phyloP scores from a whole-genome alignment of 495 filamentous ascomycete genomes.

The Daldinia childiae region DNA sequence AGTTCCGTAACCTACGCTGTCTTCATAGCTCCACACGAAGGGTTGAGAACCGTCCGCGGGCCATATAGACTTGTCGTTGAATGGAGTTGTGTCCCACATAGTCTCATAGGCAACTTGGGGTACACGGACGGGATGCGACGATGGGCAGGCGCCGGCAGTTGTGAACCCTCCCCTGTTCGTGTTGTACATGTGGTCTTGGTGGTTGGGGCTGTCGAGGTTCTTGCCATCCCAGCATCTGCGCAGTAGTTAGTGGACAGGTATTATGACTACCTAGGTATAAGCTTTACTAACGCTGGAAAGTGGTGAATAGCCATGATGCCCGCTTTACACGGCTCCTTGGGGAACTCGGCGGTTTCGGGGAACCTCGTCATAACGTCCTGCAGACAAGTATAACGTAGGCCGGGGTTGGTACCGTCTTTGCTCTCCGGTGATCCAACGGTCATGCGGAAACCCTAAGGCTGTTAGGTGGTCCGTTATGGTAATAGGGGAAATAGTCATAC shows the following conservation, averaged over 20 bases:
- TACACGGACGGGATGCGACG: slow-evolving; percentile 51
- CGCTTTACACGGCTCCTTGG: slow-evolving; percentile 45
- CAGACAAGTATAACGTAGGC: slow-evolving; percentile 48
- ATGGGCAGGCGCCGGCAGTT: slow-evolving; percentile 48
- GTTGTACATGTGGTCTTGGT: slow-evolving; percentile 55
- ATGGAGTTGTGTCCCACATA: slow-evolving; percentile 53
- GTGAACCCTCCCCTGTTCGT: slow-evolving; percentile 44
- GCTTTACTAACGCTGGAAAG: slow-evolving; percentile 49
- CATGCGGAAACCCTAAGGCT: slow-evolving; percentile 54
- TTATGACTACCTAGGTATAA: background rate
- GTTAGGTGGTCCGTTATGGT: slow-evolving; percentile 18
- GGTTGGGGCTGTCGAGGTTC: slow-evolving; percentile 59
- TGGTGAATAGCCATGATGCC: slow-evolving; percentile 52
- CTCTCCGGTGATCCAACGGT: slow-evolving; percentile 47
- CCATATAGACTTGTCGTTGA: slow-evolving; percentile 52
- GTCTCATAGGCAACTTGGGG: slow-evolving; percentile 55
- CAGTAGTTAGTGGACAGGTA: slow-evolving; percentile 17
- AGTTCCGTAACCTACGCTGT: slow-evolving; percentile 50
- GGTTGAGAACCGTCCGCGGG: slow-evolving; percentile 49
- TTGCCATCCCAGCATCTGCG: slow-evolving; percentile 57
- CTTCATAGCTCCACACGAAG: slow-evolving; percentile 48
- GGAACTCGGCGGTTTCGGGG: slow-evolving; percentile 45
- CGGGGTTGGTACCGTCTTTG: slow-evolving; percentile 44
- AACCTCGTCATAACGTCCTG: slow-evolving; percentile 49
- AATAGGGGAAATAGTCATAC: slow-evolving; percentile 44